A percentile compares a stretch with the other conserved stretches of the same genome.
These are phyloP conservation scores for Rossbeevera mucosa DNA, from an alignment of 768 basidiomycete species.

Conservation along the genomic window DNA sequence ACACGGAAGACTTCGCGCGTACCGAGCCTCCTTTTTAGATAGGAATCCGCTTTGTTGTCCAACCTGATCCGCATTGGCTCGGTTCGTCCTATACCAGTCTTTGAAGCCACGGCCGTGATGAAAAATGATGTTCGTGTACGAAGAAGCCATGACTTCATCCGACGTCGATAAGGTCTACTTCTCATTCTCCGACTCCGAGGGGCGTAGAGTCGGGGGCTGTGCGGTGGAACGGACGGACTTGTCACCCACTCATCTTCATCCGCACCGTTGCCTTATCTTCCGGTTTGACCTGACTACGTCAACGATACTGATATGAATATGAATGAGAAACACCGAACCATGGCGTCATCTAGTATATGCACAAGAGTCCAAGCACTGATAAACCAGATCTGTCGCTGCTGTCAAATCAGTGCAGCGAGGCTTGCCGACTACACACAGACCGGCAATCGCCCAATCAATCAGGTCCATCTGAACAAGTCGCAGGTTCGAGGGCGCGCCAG, in stretches of 20 bases:
- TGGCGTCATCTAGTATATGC: conserved; percentile 9
- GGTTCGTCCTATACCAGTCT: neutral
- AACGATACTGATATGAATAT: conserved; percentile 6
- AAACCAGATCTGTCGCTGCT: conserved; percentile 6
- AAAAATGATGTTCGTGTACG: neutral
- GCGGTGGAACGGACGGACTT: neutral
- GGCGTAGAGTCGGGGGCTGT: conserved; percentile 1
- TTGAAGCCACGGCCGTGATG: neutral
- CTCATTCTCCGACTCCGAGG: conserved; percentile 25
- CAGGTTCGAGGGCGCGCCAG: conserved; percentile 3
- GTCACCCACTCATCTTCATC: conserved; percentile 3
- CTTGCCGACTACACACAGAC: neutral
- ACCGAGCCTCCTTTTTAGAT: neutral
- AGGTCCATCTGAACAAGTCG: neutral
- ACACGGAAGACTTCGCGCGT: neutral
- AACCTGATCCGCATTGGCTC: neutral
- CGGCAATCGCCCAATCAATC: conserved; percentile 4
- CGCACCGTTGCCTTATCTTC: conserved; percentile 7
- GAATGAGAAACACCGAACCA: conserved; percentile 11
- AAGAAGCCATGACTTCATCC: conserved; percentile 11
- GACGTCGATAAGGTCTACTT: conserved; percentile 9
- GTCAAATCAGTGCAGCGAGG: conserved; percentile 14
- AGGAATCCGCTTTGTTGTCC: neutral
- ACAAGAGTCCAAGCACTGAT: neutral
- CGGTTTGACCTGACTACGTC: neutral